Evolutionary conservation across 768 basidiomycete species (phyloP), one percentile per base, ranked within the genome.

Genomic region (Podaxis mareebaensis): DNA sequence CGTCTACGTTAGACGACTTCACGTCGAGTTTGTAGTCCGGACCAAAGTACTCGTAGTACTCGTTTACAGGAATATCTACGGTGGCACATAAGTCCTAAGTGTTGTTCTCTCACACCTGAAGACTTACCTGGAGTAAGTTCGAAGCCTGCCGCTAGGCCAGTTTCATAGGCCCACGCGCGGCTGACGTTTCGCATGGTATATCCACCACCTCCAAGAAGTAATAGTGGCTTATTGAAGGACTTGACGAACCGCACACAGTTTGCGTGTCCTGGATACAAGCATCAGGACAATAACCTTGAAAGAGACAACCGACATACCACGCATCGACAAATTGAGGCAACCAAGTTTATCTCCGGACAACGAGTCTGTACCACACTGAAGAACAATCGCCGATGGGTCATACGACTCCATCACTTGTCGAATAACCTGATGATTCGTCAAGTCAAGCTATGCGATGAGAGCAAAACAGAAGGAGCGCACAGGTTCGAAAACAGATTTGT

Each of bases 11-110:
- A 12, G 93, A 95, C 12, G 94, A 79, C 69, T 90, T 93, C 30
- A 99, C 97, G 72, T 99, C 94, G 36, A 99, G 84, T 72, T 95
- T 87, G 71, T 99, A 98, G 70, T 96, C 94, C 2, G 97, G 97
- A 0, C 97, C 97, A 74, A 98, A 99, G 75, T 99, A 99, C 72
- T 99, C 96, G 71, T 96, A 99, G 77, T 99, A 99, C 77, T 99
- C 97, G 71, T 99, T 99, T 66, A 96, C 90, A 2, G 97, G 97
- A 59, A 99, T 96, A 72, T 93, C 96, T 96, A 36, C 58, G 56
- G 8, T 33, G 8, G 30, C 24, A 65, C 17, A 60, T 38, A 26
- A 49, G 55, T 40, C 39, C n/a, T 7, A 49, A 57, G 39, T 61
- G 39, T 38, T 49, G 36, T 22, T 26, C 42, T 24, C 7, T n/a